A percentile compares a stretch with the other conserved stretches of the same genome.
Conservation (phyloP, 2,329 filamentous ascomycete species). For the Aspergillus flavus region DNA sequence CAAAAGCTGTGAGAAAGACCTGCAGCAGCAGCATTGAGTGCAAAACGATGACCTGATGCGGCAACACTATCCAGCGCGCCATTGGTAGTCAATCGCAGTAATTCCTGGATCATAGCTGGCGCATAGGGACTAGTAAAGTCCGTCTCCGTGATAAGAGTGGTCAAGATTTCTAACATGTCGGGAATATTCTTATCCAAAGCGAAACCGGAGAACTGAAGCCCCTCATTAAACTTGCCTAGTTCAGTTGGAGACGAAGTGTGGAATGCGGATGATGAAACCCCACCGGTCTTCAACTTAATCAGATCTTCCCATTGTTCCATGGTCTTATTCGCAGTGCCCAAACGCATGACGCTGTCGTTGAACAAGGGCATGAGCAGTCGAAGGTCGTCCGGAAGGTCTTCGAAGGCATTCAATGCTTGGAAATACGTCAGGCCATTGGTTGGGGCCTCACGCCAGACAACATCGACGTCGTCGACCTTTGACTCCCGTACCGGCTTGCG, state of each 20-base stretch:
- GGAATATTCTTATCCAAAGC: slow-evolving; percentile 88
- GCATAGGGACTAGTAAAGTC: slow-evolving; percentile 85
- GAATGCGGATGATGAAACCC: slow-evolving; percentile 82
- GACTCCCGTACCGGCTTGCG: slow-evolving; percentile 66
- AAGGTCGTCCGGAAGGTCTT: slow-evolving; percentile 80
- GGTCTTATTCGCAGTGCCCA: slow-evolving; percentile 82
- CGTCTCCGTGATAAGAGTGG: slow-evolving; percentile 79
- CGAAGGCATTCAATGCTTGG: slow-evolving; percentile 78
- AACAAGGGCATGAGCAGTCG: slow-evolving; percentile 85
- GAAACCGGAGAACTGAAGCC: slow-evolving; percentile 80
- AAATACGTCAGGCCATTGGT: slow-evolving; percentile 98
- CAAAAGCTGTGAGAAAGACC: slow-evolving; percentile 72
- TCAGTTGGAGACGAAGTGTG: slow-evolving; percentile 76
- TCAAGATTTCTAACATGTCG: slow-evolving; percentile 85
- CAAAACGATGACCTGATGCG: slow-evolving; percentile 84
- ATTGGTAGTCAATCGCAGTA: slow-evolving; percentile 83
- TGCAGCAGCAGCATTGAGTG: slow-evolving; percentile 80
- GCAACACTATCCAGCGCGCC: slow-evolving; percentile 91
- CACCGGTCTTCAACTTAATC: slow-evolving; percentile 95
- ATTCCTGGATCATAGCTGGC: slow-evolving; percentile 77
- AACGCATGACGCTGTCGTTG: slow-evolving; percentile 86
- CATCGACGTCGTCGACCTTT: slow-evolving; percentile 63
- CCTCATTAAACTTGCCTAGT: slow-evolving; percentile 72
- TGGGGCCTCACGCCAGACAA: slow-evolving; percentile 89
- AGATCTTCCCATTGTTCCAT: slow-evolving; percentile 96